Percentiles rank a stretch among this genome's conserved stretches.
phyloP scores from a whole-genome alignment of 495 filamentous ascomycete species.

The Articulospora tetracladia region DNA sequence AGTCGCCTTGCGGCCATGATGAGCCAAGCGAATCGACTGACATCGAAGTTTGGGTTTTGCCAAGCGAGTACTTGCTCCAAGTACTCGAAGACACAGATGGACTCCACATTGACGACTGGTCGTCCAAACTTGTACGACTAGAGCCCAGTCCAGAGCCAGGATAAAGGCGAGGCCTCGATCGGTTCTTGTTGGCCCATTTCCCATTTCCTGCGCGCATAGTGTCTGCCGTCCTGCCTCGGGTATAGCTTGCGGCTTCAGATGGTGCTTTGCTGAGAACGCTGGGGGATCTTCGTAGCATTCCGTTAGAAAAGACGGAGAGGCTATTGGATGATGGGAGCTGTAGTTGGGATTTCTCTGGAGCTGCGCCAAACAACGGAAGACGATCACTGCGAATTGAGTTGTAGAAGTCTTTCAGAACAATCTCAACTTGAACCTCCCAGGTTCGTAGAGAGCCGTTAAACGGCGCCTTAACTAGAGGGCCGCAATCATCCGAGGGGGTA shows the following conservation, averaged over 20 bases:
- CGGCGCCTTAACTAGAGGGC: slow-evolving; percentile 72
- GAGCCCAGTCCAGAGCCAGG: slow-evolving; percentile 79
- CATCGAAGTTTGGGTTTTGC: slow-evolving; percentile 84
- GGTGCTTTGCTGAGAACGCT: slow-evolving; percentile 89
- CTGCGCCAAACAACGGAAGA: slow-evolving; percentile 72
- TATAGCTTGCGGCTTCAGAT: slow-evolving; percentile 67
- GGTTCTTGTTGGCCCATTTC: slow-evolving; percentile 79
- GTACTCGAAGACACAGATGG: slow-evolving; percentile 78
- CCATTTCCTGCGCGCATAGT: slow-evolving; percentile 53
- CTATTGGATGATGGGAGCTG: slow-evolving; percentile 32
- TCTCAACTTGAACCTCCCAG: slow-evolving; percentile 89
- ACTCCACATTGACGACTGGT: slow-evolving; percentile 86
- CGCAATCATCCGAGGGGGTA: slow-evolving; percentile 38
- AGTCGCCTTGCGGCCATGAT: slow-evolving; percentile 74
- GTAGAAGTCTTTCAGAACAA: slow-evolving; percentile 89
- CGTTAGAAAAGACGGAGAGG: slow-evolving; percentile 50
- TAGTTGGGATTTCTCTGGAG: slow-evolving; percentile 27
- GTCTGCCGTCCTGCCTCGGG: slow-evolving; percentile 66
- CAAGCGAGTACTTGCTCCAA: slow-evolving; percentile 92
- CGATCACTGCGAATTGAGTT: slow-evolving; percentile 79
- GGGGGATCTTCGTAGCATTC: slow-evolving; percentile 75
- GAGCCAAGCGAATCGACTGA: slow-evolving; percentile 86
- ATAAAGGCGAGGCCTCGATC: slow-evolving; percentile 77
- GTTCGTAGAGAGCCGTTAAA: slow-evolving; percentile 73
- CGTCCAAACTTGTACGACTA: slow-evolving; percentile 89